Evolutionary conservation across 192 early-diverging fungal genomes (phyloP).

Genomic region (Coemansia sp.): DNA sequence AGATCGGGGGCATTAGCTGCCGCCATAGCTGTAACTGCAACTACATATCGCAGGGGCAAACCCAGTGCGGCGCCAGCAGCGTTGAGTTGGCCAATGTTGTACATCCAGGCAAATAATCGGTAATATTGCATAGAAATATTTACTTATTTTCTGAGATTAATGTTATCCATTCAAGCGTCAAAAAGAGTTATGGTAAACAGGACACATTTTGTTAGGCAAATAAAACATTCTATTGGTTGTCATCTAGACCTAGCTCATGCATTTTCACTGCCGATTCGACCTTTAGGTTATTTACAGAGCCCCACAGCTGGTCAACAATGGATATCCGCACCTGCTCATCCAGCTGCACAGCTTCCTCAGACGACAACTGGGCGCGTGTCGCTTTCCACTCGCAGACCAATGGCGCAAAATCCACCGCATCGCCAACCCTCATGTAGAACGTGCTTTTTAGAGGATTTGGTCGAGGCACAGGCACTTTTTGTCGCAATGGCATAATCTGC

Average conservation of each 20-base stretch:
- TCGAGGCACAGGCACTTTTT: slow-evolving; percentile 32
- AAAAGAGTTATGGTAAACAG: neutral
- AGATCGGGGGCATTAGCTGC: slow-evolving; percentile 7
- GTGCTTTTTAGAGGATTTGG: slow-evolving; percentile 56
- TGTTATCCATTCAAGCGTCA: too few species aligned
- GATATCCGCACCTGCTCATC: slow-evolving; percentile 34
- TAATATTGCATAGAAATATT: neutral
- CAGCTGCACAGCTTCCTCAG: slow-evolving; percentile 23
- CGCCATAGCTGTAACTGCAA: slow-evolving; percentile 29
- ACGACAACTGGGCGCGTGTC: slow-evolving; percentile 16
- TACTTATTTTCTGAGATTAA: too few species aligned
- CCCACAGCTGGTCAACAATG: slow-evolving; percentile 33
- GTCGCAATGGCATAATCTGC: slow-evolving; percentile 59
- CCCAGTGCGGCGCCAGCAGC: slow-evolving; percentile 3
- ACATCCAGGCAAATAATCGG: neutral
- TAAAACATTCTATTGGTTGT: neutral
- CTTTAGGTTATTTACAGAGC: slow-evolving; percentile 24
- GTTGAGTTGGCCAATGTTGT: slow-evolving; percentile 4
- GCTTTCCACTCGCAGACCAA: slow-evolving; percentile 57
- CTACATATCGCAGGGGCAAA: slow-evolving; percentile 12
- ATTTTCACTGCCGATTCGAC: neutral
- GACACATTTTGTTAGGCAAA: neutral
- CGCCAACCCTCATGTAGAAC: slow-evolving; percentile 67
- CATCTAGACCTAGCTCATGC: neutral
- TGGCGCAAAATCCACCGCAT: slow-evolving; percentile 68